Evolutionary conservation across 2,329 filamentous ascomycete genomes (phyloP), one percentile per base, ranked within the genome.

Genomic region (Pseudocercospora ulei): DNA sequence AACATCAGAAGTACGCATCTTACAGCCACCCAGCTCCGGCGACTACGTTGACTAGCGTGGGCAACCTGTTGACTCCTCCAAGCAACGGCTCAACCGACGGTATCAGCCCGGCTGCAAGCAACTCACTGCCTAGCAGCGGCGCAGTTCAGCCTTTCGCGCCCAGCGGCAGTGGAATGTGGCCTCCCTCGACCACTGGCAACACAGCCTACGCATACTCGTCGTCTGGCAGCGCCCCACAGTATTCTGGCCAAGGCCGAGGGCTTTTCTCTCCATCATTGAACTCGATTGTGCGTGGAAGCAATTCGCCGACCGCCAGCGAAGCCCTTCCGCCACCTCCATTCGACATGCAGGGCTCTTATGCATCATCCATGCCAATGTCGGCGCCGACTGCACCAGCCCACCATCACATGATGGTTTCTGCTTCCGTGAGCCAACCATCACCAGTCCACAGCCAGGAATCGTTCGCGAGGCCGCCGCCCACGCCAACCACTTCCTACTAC

Each of bases 281-380:
- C 45, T 72, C 69, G 48, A 63, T 70, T 48, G 63, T 67, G 47
- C 69, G 74, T 50, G 63, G 62, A 43, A 65, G 71, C 26, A 70
- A 71, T 50, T 76, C 76, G 35, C 78, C 80, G 6, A 69, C 73
- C 5, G 66, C 69, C 17, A 68, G 66, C 31, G 76, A 84, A 56
- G 70, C 69, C 33, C 66, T 87, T 38, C 72, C 80, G 44, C 69
- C 74, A 38, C 75, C 80, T 43, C 71, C 78, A 4, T 84, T 79
- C 61, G 75, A 77, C 49, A 70, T 80, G 44, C 72, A 77, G 28
- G 39, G 76, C 20, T 84, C 79, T 57, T 70, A 76, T 44, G 47
- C 44, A 36, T 71, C 71, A 34, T 65, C 69, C 29, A 64, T 73
- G 49, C 65, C 73, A 11, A 69, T 77, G 56, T 69, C 72, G 7